Base-by-base conservation (phyloP, 1,284 basidiomycete species). In the Trametes hirsuta region DNA sequence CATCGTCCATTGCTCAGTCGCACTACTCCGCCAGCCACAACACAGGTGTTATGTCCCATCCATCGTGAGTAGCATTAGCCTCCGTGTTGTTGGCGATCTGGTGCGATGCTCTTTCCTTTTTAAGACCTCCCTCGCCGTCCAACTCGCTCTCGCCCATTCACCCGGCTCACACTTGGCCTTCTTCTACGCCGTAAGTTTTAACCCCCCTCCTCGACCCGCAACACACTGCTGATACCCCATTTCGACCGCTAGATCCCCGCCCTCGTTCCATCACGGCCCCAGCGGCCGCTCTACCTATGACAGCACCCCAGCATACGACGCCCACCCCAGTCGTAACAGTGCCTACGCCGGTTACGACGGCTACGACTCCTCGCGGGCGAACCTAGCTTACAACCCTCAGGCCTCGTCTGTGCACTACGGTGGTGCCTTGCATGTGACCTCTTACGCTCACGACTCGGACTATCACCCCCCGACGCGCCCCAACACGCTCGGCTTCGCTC, bases 161-260 rank as follows among this genome's bases (percentile, higher is more conserved):
- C 35, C 3, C 10, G 15, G 22, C 15, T 11, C 12, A 47, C 14
- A 14, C 24, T 12, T 58, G 56, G 56, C 48, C 41, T 8, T 41
- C 55, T 40, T 24, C 37, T 36, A 39, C n/a, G 48, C 44, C 49
- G 56, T 58, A 22, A 58, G 56, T n/a, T 6, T n/a, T 14, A 12
- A 15, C 4, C 21, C 11, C 5, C 14, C 22, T 10, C 1, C 41
- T 5, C 25, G 14, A 34, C 14, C 3, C 21, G 9, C n/a, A 4
- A 8, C 24, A 12, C 34, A 12, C 6, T n/a, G 10, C 37, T 37
- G 18, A 52, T 25, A 11, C 11, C 22, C 3, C 25, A 3, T 18
- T 58, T 22, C 12, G 30, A 58, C 56, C 56, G 56, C 56, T 58
- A 58, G 56, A 35, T 52, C 49, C 15, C 36, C 56, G n/a, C 25